Percentiles rank a stretch among this genome's conserved stretches.
Conservation (phyloP, 1,139 yeast species). For the Torulaspora pretoriensis region DNA sequence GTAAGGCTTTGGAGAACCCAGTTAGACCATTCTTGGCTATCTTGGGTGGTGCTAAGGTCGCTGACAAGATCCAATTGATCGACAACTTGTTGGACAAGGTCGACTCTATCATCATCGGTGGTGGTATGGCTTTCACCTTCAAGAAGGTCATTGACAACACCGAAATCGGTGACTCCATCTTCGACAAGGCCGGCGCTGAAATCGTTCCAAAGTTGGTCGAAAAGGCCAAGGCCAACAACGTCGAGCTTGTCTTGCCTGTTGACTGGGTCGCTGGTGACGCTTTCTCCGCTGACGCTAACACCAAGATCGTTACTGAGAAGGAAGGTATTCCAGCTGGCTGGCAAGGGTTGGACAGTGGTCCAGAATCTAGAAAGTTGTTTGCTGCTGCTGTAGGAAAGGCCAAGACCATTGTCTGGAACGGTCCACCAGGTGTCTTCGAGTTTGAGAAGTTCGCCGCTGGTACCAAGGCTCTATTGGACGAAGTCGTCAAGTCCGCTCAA, state of each 20-base stretch:
- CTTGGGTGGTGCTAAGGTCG: constrained; percentile 97
- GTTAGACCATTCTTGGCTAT: constrained; percentile 95
- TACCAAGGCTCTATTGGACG: constrained; percentile 83
- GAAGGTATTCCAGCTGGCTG: constrained; percentile 89
- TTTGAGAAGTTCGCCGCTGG: constrained; percentile 85
- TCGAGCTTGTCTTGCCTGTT: constrained; percentile 84
- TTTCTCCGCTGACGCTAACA: constrained; percentile 83
- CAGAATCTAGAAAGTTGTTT: constrained; percentile 73
- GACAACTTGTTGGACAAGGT: constrained; percentile 96
- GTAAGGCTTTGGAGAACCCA: constrained; percentile 96
- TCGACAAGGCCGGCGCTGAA: constrained; percentile 89
- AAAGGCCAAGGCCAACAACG: constrained; percentile 92
- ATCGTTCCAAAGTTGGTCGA: constrained; percentile 82
- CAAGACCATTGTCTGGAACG: constrained; percentile 98
- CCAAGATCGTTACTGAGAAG: constrained; percentile 74
- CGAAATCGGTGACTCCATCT: constrained; percentile 84
- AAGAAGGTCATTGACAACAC: constrained; percentile 83
- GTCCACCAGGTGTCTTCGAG: constrained; percentile 99
- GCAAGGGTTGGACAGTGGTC: constrained; percentile 96
- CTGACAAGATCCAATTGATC: constrained; percentile 95
- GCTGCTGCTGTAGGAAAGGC: constrained; percentile 79
- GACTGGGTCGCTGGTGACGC: constrained; percentile 93
- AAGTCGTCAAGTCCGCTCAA: constrained; percentile 78
- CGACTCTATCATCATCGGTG: constrained; percentile 86
- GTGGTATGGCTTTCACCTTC: constrained; percentile 99